Evolutionary conservation across 2,329 filamentous ascomycete genomes (phyloP), one percentile per base, ranked within the genome.

Genomic region (Acephala macrosclerotiorum): DNA sequence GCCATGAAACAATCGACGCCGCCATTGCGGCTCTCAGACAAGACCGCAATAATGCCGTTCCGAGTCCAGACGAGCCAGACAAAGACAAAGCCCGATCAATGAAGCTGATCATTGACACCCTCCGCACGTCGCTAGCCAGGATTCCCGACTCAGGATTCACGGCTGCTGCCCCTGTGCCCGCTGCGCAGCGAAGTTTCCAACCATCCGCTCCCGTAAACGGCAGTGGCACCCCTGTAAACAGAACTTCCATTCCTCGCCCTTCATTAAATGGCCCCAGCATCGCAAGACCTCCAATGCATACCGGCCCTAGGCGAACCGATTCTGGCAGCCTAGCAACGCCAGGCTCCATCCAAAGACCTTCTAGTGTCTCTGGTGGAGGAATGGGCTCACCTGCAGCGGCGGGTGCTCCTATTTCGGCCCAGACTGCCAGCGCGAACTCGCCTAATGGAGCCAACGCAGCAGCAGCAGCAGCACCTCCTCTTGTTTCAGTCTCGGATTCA

Each of bases 381-480:
- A 16, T 9, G 16, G 36, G 29, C 38, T 25, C 55, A 5, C 35
- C 55, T 36, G 16, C 55, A 36, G 29, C 55, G 3, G 2, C 49
- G 49, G 25, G 9, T 29, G n/a, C 49, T 29, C 25, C 49, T 53
- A 18, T 33, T 53, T 18, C 49, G 25, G 49, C 25, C 18, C 49
- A 53, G 29, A 16, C 11, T 33, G 49, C 49, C 49, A 53, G 25
- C 49, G 26, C 33, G 55, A 38, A 14, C 35, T 57, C 55, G 35
- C 55, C 55, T 36, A 38, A 57, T 57, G 55, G 55, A 57, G 55
- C 55, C 55, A 57, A 22, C 55, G 55, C 55, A 57, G 29, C 29
- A 53, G 18, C 49, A 33, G 55, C 55, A 57, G 29, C 29, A 53
- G 18, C 49, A 33, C 5, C 12, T 29, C 22, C 49, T 53, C 49